A percentile compares a stretch with the other conserved stretches of the same genome.
These are phyloP conservation scores for Epichloe hybrida DNA, from an alignment of 2,329 filamentous ascomycete genomes.

Conservation along the genomic window DNA sequence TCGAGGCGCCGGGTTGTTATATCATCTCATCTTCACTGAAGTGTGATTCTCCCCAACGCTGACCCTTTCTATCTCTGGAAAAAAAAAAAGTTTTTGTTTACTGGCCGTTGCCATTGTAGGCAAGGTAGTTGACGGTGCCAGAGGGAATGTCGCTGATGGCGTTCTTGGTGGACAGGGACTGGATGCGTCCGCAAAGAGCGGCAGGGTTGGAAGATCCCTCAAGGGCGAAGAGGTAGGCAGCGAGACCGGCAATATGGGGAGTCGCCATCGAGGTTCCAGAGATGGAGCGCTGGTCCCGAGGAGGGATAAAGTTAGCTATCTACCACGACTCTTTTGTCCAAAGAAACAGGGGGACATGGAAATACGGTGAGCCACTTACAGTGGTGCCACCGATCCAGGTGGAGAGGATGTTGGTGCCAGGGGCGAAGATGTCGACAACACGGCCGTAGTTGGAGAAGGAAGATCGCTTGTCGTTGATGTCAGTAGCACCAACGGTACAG, in stretches of 20 bases:
- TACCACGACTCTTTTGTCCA: background rate
- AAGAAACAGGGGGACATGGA: background rate
- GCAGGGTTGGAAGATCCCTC: slow-evolving; percentile 10
- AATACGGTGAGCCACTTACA: slow-evolving; percentile 3
- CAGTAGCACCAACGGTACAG: slow-evolving; percentile 39
- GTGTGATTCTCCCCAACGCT: no score
- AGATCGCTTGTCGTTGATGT: slow-evolving; percentile 25
- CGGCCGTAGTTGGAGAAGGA: slow-evolving; percentile 39
- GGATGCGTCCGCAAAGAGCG: slow-evolving; percentile 9
- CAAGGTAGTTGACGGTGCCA: slow-evolving; percentile 13
- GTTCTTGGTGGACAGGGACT: slow-evolving; percentile 2
- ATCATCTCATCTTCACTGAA: no score
- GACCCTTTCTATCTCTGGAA: no score
- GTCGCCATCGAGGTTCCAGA: slow-evolving; percentile 32
- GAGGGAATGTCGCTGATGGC: slow-evolving; percentile 14
- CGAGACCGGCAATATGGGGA: slow-evolving; percentile 29
- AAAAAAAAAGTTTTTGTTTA: background rate
- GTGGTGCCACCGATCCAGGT: slow-evolving; percentile 31
- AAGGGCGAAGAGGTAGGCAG: slow-evolving; percentile 32
- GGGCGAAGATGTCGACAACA: slow-evolving; percentile 37
- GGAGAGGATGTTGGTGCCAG: slow-evolving; percentile 32
- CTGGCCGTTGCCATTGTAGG: slow-evolving; percentile 12
- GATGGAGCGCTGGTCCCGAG: slow-evolving; percentile 18
- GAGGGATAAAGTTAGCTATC: background rate
- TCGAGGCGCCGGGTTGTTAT: no score